Conservation (phyloP, 2,329 filamentous ascomycete species). For the Amphichorda felina region DNA sequence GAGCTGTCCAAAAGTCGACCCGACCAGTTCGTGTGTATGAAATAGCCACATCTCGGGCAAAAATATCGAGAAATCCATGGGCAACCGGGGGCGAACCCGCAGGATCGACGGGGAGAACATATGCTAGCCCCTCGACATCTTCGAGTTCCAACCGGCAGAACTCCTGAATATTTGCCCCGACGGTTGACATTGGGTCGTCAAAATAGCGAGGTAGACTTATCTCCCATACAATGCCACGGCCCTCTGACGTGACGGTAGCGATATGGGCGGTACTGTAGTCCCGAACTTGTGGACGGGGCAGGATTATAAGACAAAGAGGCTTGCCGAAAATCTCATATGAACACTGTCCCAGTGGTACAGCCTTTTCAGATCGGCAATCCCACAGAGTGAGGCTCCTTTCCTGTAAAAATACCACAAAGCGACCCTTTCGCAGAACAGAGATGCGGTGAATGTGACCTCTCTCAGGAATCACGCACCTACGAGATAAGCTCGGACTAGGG, state of each 20-base stretch:
- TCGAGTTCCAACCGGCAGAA: constrained; percentile 63
- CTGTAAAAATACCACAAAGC: constrained; percentile 72
- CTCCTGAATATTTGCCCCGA: constrained; percentile 35
- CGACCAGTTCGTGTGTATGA: constrained; percentile 68
- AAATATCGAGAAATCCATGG: constrained; percentile 74
- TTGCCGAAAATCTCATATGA: constrained; percentile 53
- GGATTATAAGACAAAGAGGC: constrained; percentile 66
- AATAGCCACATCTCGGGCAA: constrained; percentile 75
- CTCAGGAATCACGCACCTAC: constrained; percentile 57
- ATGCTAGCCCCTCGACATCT: constrained; percentile 43
- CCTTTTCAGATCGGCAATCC: constrained; percentile 56
- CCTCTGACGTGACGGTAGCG: constrained; percentile 70
- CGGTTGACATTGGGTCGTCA: constrained; percentile 11
- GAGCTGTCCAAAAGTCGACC: constrained; percentile 77
- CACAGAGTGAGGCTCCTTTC: constrained; percentile 60
- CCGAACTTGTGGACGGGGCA: constrained; percentile 50
- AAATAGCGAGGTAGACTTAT: constrained; percentile 45
- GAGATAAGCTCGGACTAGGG: constrained; percentile 37
- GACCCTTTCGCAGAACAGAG: constrained; percentile 63
- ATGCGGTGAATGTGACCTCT: constrained; percentile 68
- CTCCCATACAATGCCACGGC: constrained; percentile 75
- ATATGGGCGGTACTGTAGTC: constrained; percentile 53
- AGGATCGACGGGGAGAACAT: constrained; percentile 74
- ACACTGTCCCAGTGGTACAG: constrained; percentile 36
- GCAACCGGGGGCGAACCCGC: constrained; percentile 61